phyloP scores from a whole-genome alignment of 139 green algal species.

The Closterium sp. region DNA sequence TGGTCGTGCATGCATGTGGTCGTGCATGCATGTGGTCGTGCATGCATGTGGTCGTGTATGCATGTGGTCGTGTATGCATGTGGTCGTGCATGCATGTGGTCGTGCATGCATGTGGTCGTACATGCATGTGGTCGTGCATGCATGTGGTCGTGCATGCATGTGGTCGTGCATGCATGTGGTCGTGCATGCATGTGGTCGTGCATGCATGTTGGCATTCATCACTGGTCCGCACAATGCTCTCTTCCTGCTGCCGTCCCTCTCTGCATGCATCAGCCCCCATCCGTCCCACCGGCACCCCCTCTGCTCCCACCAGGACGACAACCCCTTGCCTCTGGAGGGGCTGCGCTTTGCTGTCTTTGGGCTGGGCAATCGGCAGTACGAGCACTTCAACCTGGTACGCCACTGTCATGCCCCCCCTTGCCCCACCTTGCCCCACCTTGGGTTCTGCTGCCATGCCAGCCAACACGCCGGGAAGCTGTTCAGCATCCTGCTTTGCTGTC shows the following conservation, averaged over 20 bases:
- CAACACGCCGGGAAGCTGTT: not conserved
- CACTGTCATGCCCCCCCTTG: not conserved
- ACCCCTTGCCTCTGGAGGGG: not conserved
- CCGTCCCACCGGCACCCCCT: not conserved
- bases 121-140: too few species aligned
- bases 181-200: too few species aligned
- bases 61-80: too few species aligned
- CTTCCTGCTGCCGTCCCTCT: not conserved
- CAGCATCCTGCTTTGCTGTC: not conserved
- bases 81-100: too few species aligned
- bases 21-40: too few species aligned
- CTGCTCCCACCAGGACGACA: not conserved
- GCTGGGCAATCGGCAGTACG: slow-evolving; percentile 96
- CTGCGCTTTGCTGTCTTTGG: slow-evolving; percentile 77
- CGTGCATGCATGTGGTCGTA: too few species aligned
- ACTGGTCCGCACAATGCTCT: too few species aligned
- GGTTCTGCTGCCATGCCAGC: not conserved
- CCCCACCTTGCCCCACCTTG: not conserved
- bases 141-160: too few species aligned
- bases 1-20: too few species aligned
- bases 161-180: too few species aligned
- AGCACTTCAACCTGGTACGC: slow-evolving; percentile 86
- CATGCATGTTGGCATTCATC: too few species aligned
- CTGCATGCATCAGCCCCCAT: not conserved
- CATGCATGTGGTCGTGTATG: too few species aligned